Evolutionary conservation across 371 early-diverging fungal species (phyloP), one percentile per base, ranked within the genome.

Genomic region (Smittium culicis): DNA sequence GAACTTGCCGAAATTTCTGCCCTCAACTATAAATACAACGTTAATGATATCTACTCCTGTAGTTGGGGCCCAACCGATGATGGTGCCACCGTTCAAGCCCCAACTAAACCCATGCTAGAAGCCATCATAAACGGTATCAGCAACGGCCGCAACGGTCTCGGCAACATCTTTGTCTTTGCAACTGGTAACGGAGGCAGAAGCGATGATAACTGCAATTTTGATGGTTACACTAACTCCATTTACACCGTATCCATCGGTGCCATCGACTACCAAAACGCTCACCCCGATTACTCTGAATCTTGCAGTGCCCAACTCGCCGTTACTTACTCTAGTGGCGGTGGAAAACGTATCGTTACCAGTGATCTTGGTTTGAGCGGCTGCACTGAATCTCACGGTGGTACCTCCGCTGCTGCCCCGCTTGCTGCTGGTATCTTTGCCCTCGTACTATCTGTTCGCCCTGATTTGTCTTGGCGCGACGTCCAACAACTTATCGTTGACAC

Each of bases 391-490:
- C 97, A 96, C 73, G 93, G 94, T 34, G 98, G 98, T 27, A 98
- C 98, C 0, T 94, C 95, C 1, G 98, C 98, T 1, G 97, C 98
- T 0, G 97, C 97, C 0, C 98, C 98, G 16, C 76, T 94, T 68
- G 95, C 88, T 5, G 91, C 93, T 0, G 98, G 93, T 55, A 82
- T 96, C n/a, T 86, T 86, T 77, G 93, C 98, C 0, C 85, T 98
- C 35, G 94, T 87, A 0, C 76, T 96, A 24, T 86, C 88, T 32
- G 84, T 85, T 35, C 80, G 86, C 0, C 94, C 95, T 14, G 95
- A 97, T 58, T 79, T 97, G 33, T 84, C 85, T 32, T 96, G 96
- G 96, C 79, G 98, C 56, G 96, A 96, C 71, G 67, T 93, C 25
- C 95, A 95, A 76, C 84, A 90, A 54, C 75, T 97, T 17, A 79